Percentiles rank a stretch among this genome's conserved stretches.
These are phyloP conservation scores for Aspergillus aculeatinus DNA, from an alignment of 2,329 filamentous ascomycete genomes.

Conservation along the genomic window DNA sequence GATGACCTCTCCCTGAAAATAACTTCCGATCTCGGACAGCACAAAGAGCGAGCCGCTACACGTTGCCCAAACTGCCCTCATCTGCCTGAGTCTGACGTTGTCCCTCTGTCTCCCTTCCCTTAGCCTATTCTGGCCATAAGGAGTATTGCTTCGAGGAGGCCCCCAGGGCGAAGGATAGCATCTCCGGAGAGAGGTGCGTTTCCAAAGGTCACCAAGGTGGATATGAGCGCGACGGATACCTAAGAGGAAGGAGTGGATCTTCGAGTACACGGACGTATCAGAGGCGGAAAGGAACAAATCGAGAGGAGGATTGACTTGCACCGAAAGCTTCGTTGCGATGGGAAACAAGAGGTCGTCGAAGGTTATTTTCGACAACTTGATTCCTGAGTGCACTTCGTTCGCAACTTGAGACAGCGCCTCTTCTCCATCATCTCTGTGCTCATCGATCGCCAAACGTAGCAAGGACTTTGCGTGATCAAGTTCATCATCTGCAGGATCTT, in stretches of 20 bases:
- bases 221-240: slow-evolving; percentile 83
- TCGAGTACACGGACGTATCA: slow-evolving; percentile 77
- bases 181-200: slow-evolving; percentile 72
- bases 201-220: slow-evolving; percentile 82
- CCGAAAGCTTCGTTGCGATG: slow-evolving; percentile 66
- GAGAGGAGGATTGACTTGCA: slow-evolving; percentile 75
- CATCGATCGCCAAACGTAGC: slow-evolving; percentile 60
- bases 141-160: slow-evolving; percentile 62
- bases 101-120: slow-evolving; percentile 63
- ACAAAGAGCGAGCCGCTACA: slow-evolving; percentile 86
- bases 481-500: slow-evolving; percentile 70
- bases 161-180: slow-evolving; percentile 72
- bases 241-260: slow-evolving; percentile 83
- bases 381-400: slow-evolving; percentile 18
- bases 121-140: slow-evolving; percentile 60
- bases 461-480: slow-evolving; percentile 80
- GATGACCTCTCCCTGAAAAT: slow-evolving; percentile 87
- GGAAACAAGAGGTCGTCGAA: slow-evolving; percentile 84
- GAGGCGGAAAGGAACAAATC: slow-evolving; percentile 79
- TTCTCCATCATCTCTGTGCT: slow-evolving; percentile 32
- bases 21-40: slow-evolving; percentile 80
- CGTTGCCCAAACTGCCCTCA: slow-evolving; percentile 87
- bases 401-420: slow-evolving; percentile 24
- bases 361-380: slow-evolving; percentile 44
- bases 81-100: slow-evolving; percentile 61